phyloP scores from a whole-genome alignment of 805 yeast species.

The Candida methanosorbosa region DNA sequence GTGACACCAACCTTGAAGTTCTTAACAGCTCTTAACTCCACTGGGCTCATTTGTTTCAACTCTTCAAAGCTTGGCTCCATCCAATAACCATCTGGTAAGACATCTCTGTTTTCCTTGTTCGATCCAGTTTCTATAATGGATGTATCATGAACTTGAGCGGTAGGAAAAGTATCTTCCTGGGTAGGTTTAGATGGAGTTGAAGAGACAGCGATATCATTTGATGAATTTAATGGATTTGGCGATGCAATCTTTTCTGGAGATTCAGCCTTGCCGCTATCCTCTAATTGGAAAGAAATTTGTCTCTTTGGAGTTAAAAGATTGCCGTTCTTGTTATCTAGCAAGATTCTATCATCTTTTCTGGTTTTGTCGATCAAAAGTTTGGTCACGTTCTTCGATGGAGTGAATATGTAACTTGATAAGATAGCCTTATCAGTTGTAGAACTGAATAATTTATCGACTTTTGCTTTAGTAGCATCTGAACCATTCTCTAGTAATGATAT shows the following conservation, averaged over 20 bases:
- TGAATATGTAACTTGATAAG: constrained; percentile 60
- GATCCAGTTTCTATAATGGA: neutral
- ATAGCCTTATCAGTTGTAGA: constrained; percentile 58
- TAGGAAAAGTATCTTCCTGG: neutral
- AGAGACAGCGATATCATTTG: neutral
- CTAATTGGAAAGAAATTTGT: constrained; percentile 25
- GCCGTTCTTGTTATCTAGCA: constrained; percentile 12
- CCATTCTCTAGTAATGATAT: constrained; percentile 13
- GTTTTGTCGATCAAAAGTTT: constrained; percentile 44
- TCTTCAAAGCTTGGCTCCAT: constrained; percentile 68
- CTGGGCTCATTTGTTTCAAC: constrained; percentile 47
- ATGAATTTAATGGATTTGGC: neutral
- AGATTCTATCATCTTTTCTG: constrained; percentile 7
- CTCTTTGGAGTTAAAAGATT: constrained; percentile 16
- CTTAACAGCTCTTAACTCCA: constrained; percentile 54
- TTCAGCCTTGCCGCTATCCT: neutral
- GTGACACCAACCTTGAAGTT: constrained; percentile 72
- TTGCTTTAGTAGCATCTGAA: constrained; percentile 4
- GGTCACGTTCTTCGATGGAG: constrained; percentile 49
- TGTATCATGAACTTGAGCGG: neutral
- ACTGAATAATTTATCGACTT: constrained; percentile 25
- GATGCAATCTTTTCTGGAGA: neutral
- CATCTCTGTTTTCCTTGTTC: neutral
- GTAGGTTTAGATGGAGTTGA: neutral
- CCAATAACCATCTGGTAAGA: constrained; percentile 68